Evolutionary conservation across 2,329 filamentous ascomycete genomes (phyloP), one percentile per base, ranked within the genome.

Genomic region (Coniochaeta prunicola): DNA sequence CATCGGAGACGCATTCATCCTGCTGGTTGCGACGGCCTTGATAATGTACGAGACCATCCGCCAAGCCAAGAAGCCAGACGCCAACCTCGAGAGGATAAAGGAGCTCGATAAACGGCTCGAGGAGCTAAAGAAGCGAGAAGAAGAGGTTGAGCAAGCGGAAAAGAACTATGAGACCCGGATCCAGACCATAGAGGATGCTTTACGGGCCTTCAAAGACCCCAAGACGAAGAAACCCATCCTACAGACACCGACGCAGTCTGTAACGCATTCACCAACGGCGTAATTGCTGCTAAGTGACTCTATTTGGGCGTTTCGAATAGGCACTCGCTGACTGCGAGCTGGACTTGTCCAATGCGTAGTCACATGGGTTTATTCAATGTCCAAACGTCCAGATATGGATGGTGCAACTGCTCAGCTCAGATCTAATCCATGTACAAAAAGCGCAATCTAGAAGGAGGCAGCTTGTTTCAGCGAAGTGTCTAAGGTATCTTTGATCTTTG

Each of bases 1-100:
- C 17, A 73, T 84, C 56, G 85, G 85, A 42, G 85, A 88, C 63
- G 73, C 75, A 17, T 88, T 88, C 66, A 87, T 88, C 60, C 76
- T 88, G 21, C 67, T 77, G 6, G 83, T 88, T 28, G 85, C 83
- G 7, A 74, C 76, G 15, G 77, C 70, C 21, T 68, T 88, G 56
- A 79, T 88, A 59, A 71, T 86, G 36, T 88, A 83, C 69, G 85
- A 88, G 71, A 86, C 82, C 63, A 81, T 82, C 69, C 80, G 78
- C 64, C 74, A 80, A 8, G 76, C 78, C n/a, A 74, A 77, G 64
- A 88, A 87, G 69, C 84, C 85, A 9, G 85, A 88, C 64, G 63
- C 73, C 58, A 85, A 83, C 65, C 72, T 76, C 48, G 78, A 83
- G 66, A 78, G 72, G 61, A 77, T 85, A 58, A 75, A 78, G 28